Evolutionary conservation across 2,329 filamentous ascomycete species (phyloP), one percentile per base, ranked within the genome.

Genomic region (Diaporthe citri): DNA sequence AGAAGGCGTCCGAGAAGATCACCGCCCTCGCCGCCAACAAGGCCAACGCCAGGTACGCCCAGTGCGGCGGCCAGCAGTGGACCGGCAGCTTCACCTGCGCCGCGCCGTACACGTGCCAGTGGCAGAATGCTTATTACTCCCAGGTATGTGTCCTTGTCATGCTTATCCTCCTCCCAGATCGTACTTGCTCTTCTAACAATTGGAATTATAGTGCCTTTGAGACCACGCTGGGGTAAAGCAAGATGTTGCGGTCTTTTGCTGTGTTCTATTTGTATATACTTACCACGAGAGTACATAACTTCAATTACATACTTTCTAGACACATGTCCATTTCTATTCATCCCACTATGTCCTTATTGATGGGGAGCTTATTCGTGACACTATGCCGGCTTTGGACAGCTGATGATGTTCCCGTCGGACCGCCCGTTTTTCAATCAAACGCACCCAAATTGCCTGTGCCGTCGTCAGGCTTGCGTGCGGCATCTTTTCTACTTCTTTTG

Each of bases 1-100:
- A 76, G 71, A 71, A 56, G 28, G 75, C 75, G 4, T 72, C 75
- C 12, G 51, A 75, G 71, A 75, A 69, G 64, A 75, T 76, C 43
- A 39, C 60, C 36, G 73, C 75, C 17, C 71, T 76, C n/a, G 43
- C 69, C 55, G 64, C 56, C 51, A 69, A 69, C 34, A 25, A 12
- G 66, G 64, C 73, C 20, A 31, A 20, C 13, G 55, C 62, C n/a
- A 22, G 39, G 31, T 69, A 60, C 55, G 66, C 73, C 48, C 73
- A 74, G 64, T 74, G 73, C 39, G 73, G 73, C 20, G 73, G 73
- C 12, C 41, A 56, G 56, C 41, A 52, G 41, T 74, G 73, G 73
- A 62, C 39, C 7, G 73, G 73, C 8, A 46, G 73, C 55, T 74
- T 72, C 43, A 74, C 73, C 13, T 74, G 73, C 34, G 52, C 48